Percentiles rank a stretch among this genome's conserved stretches.
phyloP scores from a whole-genome alignment of 371 early-diverging fungal genomes.

The Mortierella sp. region DNA sequence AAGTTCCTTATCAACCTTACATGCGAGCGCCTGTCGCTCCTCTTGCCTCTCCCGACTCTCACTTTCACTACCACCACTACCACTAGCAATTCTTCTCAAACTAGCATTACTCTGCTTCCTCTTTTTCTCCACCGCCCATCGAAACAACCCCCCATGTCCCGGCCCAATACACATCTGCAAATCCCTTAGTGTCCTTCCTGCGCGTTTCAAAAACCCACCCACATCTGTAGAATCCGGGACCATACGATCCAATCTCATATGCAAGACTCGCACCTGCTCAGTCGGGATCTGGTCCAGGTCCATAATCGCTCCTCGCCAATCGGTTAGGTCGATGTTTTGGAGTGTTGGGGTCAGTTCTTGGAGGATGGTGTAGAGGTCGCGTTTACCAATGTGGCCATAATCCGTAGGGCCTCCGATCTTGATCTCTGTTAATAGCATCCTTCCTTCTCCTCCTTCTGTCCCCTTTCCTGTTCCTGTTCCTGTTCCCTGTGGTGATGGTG shows the following conservation, averaged over 20 bases:
- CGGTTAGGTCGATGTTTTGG: conserved; percentile 21
- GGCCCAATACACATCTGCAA: conserved; percentile 28
- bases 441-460: neutral
- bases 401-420: conserved; percentile 27
- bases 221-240: conserved; percentile 3
- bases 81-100: neutral
- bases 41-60: neutral
- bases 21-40: neutral
- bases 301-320: conserved; percentile 26
- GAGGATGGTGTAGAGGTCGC: conserved; percentile 26
- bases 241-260: conserved; percentile 23
- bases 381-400: conserved; percentile 15
- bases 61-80: neutral
- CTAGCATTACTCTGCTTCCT: neutral
- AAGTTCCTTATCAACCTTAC: neutral
- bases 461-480: neutral
- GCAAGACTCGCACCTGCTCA: neutral
- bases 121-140: conserved; percentile 22
- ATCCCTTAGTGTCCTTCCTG: conserved; percentile 5
- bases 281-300: conserved; percentile 30
- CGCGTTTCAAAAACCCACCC: neutral
- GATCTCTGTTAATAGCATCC: conserved; percentile 25
- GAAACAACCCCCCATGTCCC: conserved; percentile 19
- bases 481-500: neutral
- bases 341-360: conserved; percentile 19